phyloP scores from a whole-genome alignment of 371 early-diverging fungal genomes.

The Rhizopus delemar region DNA sequence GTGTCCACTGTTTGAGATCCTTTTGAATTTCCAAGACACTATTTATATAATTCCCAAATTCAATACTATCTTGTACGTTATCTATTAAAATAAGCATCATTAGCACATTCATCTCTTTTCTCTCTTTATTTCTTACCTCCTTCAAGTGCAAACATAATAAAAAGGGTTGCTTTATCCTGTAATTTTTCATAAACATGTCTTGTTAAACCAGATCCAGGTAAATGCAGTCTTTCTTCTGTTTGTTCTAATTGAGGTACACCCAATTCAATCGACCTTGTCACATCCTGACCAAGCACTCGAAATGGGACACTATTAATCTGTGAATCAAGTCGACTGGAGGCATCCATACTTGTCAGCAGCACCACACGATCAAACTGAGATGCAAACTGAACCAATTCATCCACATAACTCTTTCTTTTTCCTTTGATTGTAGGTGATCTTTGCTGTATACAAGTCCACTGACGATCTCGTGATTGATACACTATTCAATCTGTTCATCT shows the following conservation, averaged over 20 bases:
- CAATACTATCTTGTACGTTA: conserved; percentile 71
- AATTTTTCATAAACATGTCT: conserved; percentile 39
- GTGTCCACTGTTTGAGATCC: conserved; percentile 45
- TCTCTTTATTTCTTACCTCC: conserved; percentile 43
- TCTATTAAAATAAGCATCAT: conserved; percentile 33
- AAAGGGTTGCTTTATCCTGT: conserved; percentile 32
- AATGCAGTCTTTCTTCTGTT: conserved; percentile 23
- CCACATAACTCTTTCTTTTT: conserved; percentile 33
- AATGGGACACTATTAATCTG: conserved; percentile 56
- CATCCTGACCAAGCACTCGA: conserved; percentile 23
- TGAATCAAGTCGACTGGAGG: conserved; percentile 62
- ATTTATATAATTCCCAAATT: conserved; percentile 60
- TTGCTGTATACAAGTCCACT: conserved; percentile 63
- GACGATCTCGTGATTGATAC: conserved; percentile 54
- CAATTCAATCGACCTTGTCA: conserved; percentile 17
- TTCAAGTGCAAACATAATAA: conserved; percentile 72
- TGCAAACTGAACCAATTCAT: conserved; percentile 57
- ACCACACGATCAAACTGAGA: conserved; percentile 57
- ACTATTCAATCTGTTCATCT: conserved; percentile 25
- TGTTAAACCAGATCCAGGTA: conserved; percentile 61
- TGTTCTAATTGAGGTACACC: conserved; percentile 41
- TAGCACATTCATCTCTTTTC: too few relatives aligned
- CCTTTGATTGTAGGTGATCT: conserved; percentile 55
- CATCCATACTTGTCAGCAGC: conserved; percentile 72
- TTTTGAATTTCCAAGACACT: conserved; percentile 30